Base-by-base conservation (phyloP, 1,284 basidiomycete genomes). In the Neotropicomus parvogracilis region DNA sequence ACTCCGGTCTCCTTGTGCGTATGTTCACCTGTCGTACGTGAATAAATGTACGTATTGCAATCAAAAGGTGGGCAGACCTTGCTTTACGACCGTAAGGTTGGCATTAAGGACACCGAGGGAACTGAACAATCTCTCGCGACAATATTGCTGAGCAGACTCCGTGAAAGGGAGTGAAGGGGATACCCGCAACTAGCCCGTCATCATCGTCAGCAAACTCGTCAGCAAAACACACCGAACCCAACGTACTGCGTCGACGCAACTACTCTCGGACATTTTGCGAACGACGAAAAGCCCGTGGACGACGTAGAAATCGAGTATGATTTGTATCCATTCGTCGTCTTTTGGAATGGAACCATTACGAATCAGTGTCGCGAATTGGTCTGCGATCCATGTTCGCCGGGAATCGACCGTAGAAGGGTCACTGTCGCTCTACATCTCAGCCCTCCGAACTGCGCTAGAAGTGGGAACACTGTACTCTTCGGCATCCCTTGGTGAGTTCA, bases 341-440 rank as follows among this genome's bases (percentile, higher is more conserved):
- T 91, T 94, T 8, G 89, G 89, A 33, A 97, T 80, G 0, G 83
- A 77, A 6, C 81, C 80, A 62, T 92, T 95, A 46, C 88, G 83
- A 52, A 94, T 73, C 32, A 97, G 77, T 9, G 81, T 78, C 10
- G 82, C 72, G 21, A 97, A 73, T 70, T 98, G 95, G 49, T 97
- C 93, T 38, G 91, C 77, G 19, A 91, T 82, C 94, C 95, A 98
- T 34, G 70, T 70, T 44, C 91, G 73, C 48, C 80, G 75, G 11
- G 77, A 69, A 58, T 80, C 79, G 31, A 80, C 64, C 13, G 69
- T 67, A 38, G 76, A 58, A 51, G 78, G 74, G 32, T 70, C 61
- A 31, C 83, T 85, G 53, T 36, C 45, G 16, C n/a, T 47, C 42
- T 51, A 40, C 19, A 54, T 44, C 39, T 69, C 46, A 57, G 56